Evolutionary conservation across 352 stramenopile genomes (phyloP), one percentile per base, ranked within the genome.

Genomic region (Phytophthora melonis): DNA sequence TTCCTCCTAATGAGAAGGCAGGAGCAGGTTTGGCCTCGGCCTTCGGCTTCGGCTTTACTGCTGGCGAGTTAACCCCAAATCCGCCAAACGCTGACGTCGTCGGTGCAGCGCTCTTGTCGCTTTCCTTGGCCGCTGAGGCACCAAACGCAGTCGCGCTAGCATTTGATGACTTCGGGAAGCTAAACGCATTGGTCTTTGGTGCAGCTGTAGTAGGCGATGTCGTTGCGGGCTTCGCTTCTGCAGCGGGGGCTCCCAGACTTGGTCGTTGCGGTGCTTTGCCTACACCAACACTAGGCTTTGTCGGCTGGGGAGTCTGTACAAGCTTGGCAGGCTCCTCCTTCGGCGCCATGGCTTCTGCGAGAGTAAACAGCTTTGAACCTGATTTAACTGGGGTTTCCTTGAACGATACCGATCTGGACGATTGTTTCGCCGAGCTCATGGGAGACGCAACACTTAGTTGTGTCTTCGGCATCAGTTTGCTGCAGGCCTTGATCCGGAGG

Each of bases 381-480:
- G 80, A 82, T 57, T 91, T 91, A 27, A 86, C 66, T 10, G 83
- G 67, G 5, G 81, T 85, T 14, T 78, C 74, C 59, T 91, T 90
- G 67, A 91, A 91, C 21, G 83, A 89, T 13, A 92, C 77, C 14
- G 84, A 79, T 34, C 57, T 68, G 3, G 72, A 63, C 30, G 81
- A 71, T 21, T 75, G 69, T 64, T 87, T 91, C 10, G 74, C 66
- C 58, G 72, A 80, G 72, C 81, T 89, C 66, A 92, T 72, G 3
- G 87, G 87, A 19, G 87, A 93, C 68, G 83, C 81, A 62, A 93
- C 84, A 5, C 80, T 92, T 25, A 92, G 59, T 63, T 92, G 87
- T 5, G 82, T 82, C 16, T 77, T 82, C 27, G 87, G 86, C 87
- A 93, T 93, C 18, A 93, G 68, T 45, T 91, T 91, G 66, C 83